These are phyloP conservation scores for Neurospora sp. DNA, from an alignment of 495 filamentous ascomycete genomes.

Conservation along the genomic window DNA sequence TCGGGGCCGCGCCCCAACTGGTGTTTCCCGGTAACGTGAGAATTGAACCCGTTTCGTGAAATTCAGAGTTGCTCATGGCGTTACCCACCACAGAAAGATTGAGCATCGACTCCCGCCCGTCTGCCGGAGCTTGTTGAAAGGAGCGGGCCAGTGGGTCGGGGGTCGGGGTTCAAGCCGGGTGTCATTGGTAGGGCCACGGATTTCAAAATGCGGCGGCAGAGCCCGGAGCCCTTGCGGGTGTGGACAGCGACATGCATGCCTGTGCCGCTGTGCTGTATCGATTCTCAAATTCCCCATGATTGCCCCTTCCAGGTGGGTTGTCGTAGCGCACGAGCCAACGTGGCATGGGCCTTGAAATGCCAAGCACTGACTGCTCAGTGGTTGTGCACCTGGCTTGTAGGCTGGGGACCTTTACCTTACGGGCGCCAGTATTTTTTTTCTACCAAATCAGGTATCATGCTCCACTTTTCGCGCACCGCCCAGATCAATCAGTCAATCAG, in stretches of 20 bases:
- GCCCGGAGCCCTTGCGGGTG: not conserved
- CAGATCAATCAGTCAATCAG: slow-evolving; percentile 39
- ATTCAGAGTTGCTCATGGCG: not conserved
- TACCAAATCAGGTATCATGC: slow-evolving; percentile 23
- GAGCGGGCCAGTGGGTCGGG: not conserved
- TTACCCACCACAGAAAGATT: not conserved
- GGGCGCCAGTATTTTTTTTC: slow-evolving; percentile 20
- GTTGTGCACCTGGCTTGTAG: not conserved
- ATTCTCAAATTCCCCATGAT: not conserved
- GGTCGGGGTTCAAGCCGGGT: not conserved
- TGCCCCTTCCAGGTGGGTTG: slow-evolving; percentile 17
- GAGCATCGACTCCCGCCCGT: not conserved
- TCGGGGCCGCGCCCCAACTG: not conserved
- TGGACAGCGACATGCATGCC: not conserved
- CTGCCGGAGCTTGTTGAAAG: not conserved
- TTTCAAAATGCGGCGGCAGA: not conserved
- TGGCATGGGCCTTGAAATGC: slow-evolving; percentile 9
- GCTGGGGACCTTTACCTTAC: not conserved
- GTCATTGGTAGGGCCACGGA: not conserved
- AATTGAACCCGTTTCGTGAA: not conserved
- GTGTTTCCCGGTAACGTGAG: not conserved
- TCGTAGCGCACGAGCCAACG: slow-evolving; percentile 28
- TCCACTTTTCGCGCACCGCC: slow-evolving; percentile 18
- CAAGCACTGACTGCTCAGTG: slow-evolving; percentile 4
- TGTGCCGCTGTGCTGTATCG: not conserved